phyloP scores from a whole-genome alignment of 106 monocot genomes.

The Iris macrosiphon region DNA sequence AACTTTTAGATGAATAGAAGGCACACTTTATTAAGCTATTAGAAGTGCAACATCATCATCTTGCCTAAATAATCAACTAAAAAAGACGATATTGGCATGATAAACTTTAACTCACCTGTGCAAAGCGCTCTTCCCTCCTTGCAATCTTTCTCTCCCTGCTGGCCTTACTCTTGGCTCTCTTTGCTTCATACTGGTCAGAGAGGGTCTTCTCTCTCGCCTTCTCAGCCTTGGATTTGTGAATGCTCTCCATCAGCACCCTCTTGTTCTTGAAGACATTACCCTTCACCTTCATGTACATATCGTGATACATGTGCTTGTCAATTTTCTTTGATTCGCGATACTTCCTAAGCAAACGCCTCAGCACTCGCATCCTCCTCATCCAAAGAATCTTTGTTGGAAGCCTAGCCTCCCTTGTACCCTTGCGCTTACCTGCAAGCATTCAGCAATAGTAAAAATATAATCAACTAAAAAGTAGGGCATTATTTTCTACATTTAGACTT shows the following conservation, averaged over 20 bases:
- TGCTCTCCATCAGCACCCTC: slow-evolving; percentile 40
- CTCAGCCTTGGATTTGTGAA: slow-evolving; percentile 51
- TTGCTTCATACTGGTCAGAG: slow-evolving; percentile 38
- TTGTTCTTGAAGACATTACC: slow-evolving; percentile 43
- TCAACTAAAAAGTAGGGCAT: no score
- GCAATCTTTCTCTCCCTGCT: slow-evolving; percentile 38
- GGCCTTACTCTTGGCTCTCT: slow-evolving; percentile 43
- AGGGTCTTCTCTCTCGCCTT: slow-evolving; percentile 44
- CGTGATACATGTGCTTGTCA: slow-evolving; percentile 51
- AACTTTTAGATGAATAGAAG: no score
- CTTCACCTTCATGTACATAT: slow-evolving; percentile 48
- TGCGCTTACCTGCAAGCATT: slow-evolving; percentile 22
- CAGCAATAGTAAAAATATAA: no score
- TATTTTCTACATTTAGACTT: no score
- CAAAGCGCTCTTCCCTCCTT: slow-evolving; percentile 36
- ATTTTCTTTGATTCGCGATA: slow-evolving; percentile 44
- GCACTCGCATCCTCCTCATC: slow-evolving; percentile 42
- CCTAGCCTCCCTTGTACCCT: slow-evolving; percentile 45
- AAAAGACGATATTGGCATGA: no score
- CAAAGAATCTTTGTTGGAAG: slow-evolving; percentile 38
- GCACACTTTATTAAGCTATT: no score
- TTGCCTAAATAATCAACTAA: not conserved
- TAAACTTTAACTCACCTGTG: slow-evolving; percentile 18
- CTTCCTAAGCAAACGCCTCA: slow-evolving; percentile 32
- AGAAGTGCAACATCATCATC: no score